Evolutionary conservation across 2,329 filamentous ascomycete species (phyloP), one percentile per base, ranked within the genome.

Genomic region (Neofusicoccum sp.): DNA sequence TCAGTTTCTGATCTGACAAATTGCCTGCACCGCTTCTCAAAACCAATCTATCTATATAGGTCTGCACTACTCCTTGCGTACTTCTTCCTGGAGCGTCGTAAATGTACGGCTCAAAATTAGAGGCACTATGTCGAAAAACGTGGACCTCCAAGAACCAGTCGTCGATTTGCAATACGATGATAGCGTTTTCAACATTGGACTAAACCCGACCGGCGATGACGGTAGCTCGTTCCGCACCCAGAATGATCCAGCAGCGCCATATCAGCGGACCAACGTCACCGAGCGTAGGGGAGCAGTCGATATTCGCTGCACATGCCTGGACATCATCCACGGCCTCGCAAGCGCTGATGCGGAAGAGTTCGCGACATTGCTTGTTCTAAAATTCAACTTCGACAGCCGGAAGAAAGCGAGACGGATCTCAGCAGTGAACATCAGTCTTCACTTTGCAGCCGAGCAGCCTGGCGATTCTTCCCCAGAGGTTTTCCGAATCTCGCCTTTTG

Each of bases 151-250:
- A n/a, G n/a, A n/a, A n/a, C n/a, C n/a, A n/a, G n/a, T n/a, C n/a
- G n/a, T n/a, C n/a, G n/a, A n/a, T n/a, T n/a, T n/a, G n/a, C n/a
- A n/a, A n/a, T 65, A 70, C 65, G 28, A 45, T 47, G 30, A 62
- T 62, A 41, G 61, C 63, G 26, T 53, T 63, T 24, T 58, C 30
- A 31, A 53, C 36, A 53, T 60, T 14, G 8, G 20, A 9, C 8
- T 56, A 11, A 56, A 56, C 12, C 51, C 36, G 0, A 31, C 36
- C 36, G 51, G 51, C 4, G 51, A 56, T n/a, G 51, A 56, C 6
- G 51, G 51, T 4, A 56, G 51, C 24, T 30, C 34, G 3, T 56
- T 16, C 34, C 51, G 51, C 36, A 40, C 38, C 24, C 5, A 30
- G 5, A 56, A 56, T 36, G 36, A 43, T n/a, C 36, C 36, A 4